These are phyloP conservation scores for Trichophaea hybrida DNA, from an alignment of 2,329 filamentous ascomycete genomes.

Conservation along the genomic window DNA sequence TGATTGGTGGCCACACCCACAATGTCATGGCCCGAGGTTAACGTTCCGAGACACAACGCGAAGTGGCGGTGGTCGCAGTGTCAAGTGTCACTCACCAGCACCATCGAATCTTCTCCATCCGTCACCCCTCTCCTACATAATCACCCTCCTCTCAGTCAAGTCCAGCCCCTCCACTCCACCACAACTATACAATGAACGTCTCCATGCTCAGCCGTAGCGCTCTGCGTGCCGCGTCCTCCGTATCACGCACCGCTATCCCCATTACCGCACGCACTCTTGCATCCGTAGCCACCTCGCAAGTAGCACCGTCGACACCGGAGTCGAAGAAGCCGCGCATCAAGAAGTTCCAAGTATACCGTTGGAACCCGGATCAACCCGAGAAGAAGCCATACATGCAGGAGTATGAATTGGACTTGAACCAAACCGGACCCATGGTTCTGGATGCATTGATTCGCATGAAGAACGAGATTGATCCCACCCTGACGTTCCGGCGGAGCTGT, in stretches of 20 bases:
- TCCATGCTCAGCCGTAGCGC: slow-evolving; percentile 22
- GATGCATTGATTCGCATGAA: slow-evolving; percentile 96
- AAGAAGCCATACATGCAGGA: slow-evolving; percentile 92
- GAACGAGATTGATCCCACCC: slow-evolving; percentile 93
- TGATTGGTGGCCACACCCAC: not conserved
- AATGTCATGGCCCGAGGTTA: not conserved
- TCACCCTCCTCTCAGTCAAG: too few species aligned
- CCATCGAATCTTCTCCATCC: too few species aligned
- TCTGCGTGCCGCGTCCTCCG: slow-evolving; percentile 17
- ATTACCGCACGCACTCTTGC: slow-evolving; percentile 16
- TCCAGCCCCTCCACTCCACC: not conserved
- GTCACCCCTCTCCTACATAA: too few species aligned
- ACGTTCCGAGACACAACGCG: not conserved
- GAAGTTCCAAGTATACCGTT: slow-evolving; percentile 97
- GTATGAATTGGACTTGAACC: slow-evolving; percentile 92
- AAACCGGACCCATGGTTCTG: slow-evolving; percentile 97
- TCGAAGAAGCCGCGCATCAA: slow-evolving; percentile 50
- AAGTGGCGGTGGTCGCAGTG: not conserved
- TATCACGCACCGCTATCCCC: slow-evolving; percentile 8
- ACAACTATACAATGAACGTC: slow-evolving; percentile 17
- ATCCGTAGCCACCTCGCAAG: slow-evolving; percentile 37
- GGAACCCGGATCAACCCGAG: slow-evolving; percentile 85
- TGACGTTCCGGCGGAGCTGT: slow-evolving; percentile 92
- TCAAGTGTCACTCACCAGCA: not conserved
- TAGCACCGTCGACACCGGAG: slow-evolving; percentile 45